Conservation (phyloP, 176 grass and related monocot genomes). For the Rhynchospora breviuscula region DNA sequence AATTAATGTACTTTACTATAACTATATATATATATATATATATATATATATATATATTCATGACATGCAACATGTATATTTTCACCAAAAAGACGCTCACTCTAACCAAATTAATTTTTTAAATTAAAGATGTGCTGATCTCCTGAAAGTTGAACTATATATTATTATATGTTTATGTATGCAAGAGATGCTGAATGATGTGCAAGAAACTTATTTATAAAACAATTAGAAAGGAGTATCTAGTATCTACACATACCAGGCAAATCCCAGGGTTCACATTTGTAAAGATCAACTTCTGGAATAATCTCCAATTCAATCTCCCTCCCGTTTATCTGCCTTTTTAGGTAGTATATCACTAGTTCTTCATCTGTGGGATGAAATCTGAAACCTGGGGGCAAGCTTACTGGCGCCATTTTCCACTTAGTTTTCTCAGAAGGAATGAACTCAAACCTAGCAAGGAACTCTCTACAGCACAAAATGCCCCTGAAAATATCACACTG, state of each 20-base stretch:
- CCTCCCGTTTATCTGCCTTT: conserved; percentile 80
- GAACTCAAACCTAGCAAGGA: conserved; percentile 36
- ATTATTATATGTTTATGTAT: neutral
- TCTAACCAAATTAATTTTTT: neutral
- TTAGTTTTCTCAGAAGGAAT: conserved; percentile 19
- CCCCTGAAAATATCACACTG: conserved; percentile 36
- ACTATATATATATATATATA: neutral
- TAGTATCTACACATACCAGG: conserved; percentile 50
- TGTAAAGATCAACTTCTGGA: conserved; percentile 94
- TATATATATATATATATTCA: neutral
- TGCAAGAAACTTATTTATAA: neutral
- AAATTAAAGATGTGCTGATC: too few species aligned
- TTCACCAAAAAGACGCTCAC: neutral
- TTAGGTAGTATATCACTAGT: conserved; percentile 89
- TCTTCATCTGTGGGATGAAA: conserved; percentile 95
- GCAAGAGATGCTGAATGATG: neutral
- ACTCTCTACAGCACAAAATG: conserved; percentile 38
- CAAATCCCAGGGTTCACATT: conserved; percentile 92
- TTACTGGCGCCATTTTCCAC: conserved; percentile 64
- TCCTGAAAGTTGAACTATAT: too few species aligned
- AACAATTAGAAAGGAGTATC: neutral
- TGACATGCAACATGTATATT: neutral
- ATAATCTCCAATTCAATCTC: conserved; percentile 93
- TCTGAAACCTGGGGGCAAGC: conserved; percentile 85
- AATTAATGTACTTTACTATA: neutral